A percentile compares a stretch with the other conserved stretches of the same genome.
phyloP scores from a whole-genome alignment of 192 early-diverging fungal genomes.

The Backusella australiensis region DNA sequence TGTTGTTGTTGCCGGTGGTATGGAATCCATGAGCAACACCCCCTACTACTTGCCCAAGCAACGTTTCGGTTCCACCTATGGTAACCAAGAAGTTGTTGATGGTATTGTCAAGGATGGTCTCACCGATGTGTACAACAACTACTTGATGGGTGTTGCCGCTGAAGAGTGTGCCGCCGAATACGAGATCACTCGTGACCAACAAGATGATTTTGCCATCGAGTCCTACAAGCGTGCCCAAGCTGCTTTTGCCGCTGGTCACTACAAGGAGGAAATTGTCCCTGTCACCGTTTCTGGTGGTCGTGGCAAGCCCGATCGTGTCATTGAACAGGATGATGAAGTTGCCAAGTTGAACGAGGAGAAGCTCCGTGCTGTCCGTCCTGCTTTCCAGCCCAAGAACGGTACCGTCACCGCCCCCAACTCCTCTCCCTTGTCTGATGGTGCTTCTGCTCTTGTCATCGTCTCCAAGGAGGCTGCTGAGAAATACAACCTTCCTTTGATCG shows the following conservation, averaged over 20 bases:
- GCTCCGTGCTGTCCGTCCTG: slow-evolving; percentile 84
- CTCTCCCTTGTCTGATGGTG: slow-evolving; percentile 82
- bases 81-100: slow-evolving; percentile 68
- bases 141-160: slow-evolving; percentile 79
- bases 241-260: slow-evolving; percentile 58
- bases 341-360: slow-evolving; percentile 82
- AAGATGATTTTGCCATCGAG: slow-evolving; percentile 73
- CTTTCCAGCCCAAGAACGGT: slow-evolving; percentile 80
- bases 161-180: slow-evolving; percentile 80
- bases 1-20: slow-evolving; percentile 72
- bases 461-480: slow-evolving; percentile 61
- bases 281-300: slow-evolving; percentile 66
- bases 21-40: slow-evolving; percentile 82
- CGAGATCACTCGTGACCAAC: slow-evolving; percentile 73
- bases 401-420: slow-evolving; percentile 93
- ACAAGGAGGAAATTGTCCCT: slow-evolving; percentile 72
- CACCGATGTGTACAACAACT: slow-evolving; percentile 71
- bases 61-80: slow-evolving; percentile 78
- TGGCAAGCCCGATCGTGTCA: slow-evolving; percentile 63
- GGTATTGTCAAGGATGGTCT: slow-evolving; percentile 76
- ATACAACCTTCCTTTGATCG: slow-evolving; percentile 48
- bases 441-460: slow-evolving; percentile 69
- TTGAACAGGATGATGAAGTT: slow-evolving; percentile 68
- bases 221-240: slow-evolving; percentile 83
- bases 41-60: slow-evolving; percentile 80